Evolutionary conservation across 1,284 basidiomycete genomes (phyloP).

Genomic region (Tilletiaria anomala): DNA sequence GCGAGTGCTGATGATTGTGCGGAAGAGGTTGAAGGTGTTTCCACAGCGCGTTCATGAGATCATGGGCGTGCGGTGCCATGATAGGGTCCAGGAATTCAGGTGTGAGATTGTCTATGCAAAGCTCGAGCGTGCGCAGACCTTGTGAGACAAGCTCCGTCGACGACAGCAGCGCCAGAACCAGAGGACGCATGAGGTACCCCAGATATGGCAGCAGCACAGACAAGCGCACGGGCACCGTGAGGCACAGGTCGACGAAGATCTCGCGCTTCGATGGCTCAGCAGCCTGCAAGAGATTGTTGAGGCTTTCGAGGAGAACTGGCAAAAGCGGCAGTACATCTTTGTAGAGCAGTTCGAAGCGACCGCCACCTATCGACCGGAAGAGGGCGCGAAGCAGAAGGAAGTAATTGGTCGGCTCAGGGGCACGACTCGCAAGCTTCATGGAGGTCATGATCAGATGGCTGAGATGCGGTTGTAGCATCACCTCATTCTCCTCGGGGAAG

Average conservation of each 20-base stretch:
- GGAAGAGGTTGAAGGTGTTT: constrained; percentile 66
- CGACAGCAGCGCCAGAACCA: constrained; percentile 62
- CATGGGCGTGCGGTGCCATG: constrained; percentile 58
- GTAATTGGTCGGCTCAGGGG: constrained; percentile 79
- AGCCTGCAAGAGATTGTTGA: constrained; percentile 49
- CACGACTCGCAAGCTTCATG: constrained; percentile 82
- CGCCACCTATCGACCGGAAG: constrained; percentile 95
- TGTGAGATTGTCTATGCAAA: constrained; percentile 98
- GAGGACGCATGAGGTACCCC: constrained; percentile 87
- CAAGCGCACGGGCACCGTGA: constrained; percentile 88
- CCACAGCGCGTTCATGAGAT: constrained; percentile 72
- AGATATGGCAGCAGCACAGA: constrained; percentile 93
- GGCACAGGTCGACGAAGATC: constrained; percentile 79
- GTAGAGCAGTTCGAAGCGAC: constrained; percentile 85
- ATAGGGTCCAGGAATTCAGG: constrained; percentile 97
- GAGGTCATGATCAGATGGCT: constrained; percentile 93
- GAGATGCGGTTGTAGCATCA: constrained; percentile 78
- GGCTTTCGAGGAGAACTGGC: constrained; percentile 88
- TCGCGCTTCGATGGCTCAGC: constrained; percentile 31
- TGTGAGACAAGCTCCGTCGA: constrained; percentile 77
- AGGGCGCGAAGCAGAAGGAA: constrained; percentile 85
- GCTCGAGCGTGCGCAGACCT: constrained; percentile 85
- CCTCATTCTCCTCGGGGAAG: constrained; percentile 68
- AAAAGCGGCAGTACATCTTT: constrained; percentile 91
- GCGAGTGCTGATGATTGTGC: constrained; percentile 76